A percentile compares a stretch with the other conserved stretches of the same genome.
Evolutionary conservation across 1,284 basidiomycete species (phyloP).

Genomic region (Microbotryomycetes sp.): DNA sequence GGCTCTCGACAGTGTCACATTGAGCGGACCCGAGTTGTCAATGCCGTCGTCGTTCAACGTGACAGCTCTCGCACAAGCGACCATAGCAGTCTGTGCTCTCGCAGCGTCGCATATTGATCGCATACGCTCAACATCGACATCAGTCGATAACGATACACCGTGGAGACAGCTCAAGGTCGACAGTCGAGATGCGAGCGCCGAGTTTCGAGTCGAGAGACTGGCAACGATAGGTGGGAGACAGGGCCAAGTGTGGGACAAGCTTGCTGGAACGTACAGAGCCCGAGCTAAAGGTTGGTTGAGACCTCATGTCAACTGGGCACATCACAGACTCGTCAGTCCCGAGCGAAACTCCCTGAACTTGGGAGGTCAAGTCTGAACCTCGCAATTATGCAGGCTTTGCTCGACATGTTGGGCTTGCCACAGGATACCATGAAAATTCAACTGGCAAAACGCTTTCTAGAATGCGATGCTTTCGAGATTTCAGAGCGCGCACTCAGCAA

Average conservation of each 20-base stretch:
- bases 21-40: background rate
- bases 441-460: slow-evolving; percentile 46
- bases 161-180: too few relatives aligned
- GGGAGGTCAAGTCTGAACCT: too few relatives aligned
- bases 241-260: slow-evolving; percentile 48
- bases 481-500: slow-evolving; percentile 49
- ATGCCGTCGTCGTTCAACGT: background rate
- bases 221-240: slow-evolving; percentile 4
- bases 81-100: slow-evolving; percentile 53
- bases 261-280: slow-evolving; percentile 54
- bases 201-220: slow-evolving; percentile 50
- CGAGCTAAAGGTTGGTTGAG: slow-evolving; percentile 50
- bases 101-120: slow-evolving; percentile 52
- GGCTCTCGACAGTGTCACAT: background rate
- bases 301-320: slow-evolving; percentile 60
- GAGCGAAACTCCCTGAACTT: too few relatives aligned
- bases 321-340: slow-evolving; percentile 44
- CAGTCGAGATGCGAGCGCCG: slow-evolving; percentile 55
- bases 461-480: slow-evolving; percentile 51
- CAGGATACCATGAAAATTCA: slow-evolving; percentile 42
- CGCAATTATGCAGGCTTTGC: slow-evolving; percentile 46
- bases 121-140: slow-evolving; percentile 43
- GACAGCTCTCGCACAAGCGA: slow-evolving; percentile 42
- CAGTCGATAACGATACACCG: too few relatives aligned
- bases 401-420: slow-evolving; percentile 47